phyloP scores from a whole-genome alignment of 805 yeast genomes.

The Zygoascus biomembranicola region DNA sequence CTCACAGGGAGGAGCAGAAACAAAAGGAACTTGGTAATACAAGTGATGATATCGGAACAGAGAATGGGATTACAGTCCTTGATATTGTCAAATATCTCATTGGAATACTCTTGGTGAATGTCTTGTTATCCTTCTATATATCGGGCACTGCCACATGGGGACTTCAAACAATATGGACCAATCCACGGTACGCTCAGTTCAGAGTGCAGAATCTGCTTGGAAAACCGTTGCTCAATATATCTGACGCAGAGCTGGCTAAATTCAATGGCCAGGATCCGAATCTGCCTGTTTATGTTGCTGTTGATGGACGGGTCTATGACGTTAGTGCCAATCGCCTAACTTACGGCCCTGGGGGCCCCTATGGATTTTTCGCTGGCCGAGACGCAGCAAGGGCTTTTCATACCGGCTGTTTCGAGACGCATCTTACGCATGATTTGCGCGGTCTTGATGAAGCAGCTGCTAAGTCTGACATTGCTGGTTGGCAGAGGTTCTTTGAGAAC shows the following conservation, averaged over 20 bases:
- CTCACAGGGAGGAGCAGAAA: too few relatives aligned
- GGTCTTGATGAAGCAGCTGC: conserved; percentile 44
- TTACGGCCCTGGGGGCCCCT: conserved; percentile 55
- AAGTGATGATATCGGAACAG: too few relatives aligned
- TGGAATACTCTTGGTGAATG: conserved; percentile 41
- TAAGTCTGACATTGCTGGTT: conserved; percentile 33
- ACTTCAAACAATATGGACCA: conserved; percentile 41
- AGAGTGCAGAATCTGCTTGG: conserved; percentile 10
- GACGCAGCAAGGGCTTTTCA: conserved; percentile 64
- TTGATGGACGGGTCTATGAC: conserved; percentile 57
- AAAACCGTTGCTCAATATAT: conserved; percentile 18
- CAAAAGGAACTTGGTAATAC: too few relatives aligned
- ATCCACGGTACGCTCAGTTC: conserved; percentile 35
- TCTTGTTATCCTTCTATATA: conserved; percentile 46
- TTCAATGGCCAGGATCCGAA: conserved; percentile 42
- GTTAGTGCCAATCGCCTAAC: conserved; percentile 43
- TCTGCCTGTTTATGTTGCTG: conserved; percentile 49
- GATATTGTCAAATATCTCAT: conserved; percentile 39
- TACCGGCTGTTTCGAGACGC: conserved; percentile 60
- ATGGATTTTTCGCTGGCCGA: conserved; percentile 49
- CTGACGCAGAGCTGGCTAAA: conserved; percentile 36
- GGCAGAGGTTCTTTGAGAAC: conserved; percentile 45
- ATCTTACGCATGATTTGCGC: conserved; percentile 58
- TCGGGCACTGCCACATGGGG: conserved; percentile 59
- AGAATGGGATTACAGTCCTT: conserved; percentile 2